Evolutionary conservation across 306 rosid genomes (phyloP).

Genomic region (Rosa chinensis): DNA sequence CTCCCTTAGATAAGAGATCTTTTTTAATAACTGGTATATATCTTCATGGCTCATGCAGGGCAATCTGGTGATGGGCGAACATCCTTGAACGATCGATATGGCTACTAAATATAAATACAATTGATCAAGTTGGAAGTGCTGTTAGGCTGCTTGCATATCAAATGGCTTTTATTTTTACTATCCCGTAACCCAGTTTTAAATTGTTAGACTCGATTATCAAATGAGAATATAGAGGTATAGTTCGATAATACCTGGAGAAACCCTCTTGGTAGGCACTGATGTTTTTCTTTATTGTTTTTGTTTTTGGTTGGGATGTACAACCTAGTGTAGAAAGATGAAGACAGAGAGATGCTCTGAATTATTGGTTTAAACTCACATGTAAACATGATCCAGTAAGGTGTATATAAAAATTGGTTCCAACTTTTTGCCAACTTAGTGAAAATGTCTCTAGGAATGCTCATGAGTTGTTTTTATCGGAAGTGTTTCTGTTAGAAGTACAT

Average conservation of each 20-base stretch:
- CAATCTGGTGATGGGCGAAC: conserved; percentile 96
- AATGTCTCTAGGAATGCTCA: too few relatives aligned
- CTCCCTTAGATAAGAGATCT: background rate
- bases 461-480: too few relatives aligned
- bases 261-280: background rate
- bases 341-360: background rate
- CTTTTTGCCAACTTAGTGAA: background rate
- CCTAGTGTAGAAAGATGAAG: background rate
- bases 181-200: background rate
- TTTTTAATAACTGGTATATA: background rate
- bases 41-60: conserved; percentile 53
- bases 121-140: background rate
- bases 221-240: background rate
- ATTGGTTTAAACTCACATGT: background rate
- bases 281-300: background rate
- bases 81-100: conserved; percentile 70
- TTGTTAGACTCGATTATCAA: background rate
- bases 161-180: background rate
- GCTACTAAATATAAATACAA: conserved; percentile 39
- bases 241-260: background rate
- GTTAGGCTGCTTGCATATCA: background rate
- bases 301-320: background rate
- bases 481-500: too few relatives aligned
- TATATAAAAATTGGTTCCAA: background rate
- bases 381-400: background rate